These are phyloP conservation scores for Odontarrhena argentea DNA, from an alignment of 345 rosid genomes.

Conservation along the genomic window DNA sequence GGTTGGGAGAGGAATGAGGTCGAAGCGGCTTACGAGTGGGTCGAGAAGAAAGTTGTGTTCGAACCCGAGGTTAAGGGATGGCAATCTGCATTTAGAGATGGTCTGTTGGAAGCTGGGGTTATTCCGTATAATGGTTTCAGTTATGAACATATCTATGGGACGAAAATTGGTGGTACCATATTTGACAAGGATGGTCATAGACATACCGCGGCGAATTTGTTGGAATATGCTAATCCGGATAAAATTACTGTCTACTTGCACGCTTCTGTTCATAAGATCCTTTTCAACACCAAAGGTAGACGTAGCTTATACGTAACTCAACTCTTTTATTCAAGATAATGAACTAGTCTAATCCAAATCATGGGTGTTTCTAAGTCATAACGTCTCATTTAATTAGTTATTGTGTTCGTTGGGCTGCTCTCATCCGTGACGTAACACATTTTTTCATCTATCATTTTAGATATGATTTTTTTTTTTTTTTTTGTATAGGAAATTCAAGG, in stretches of 20 bases:
- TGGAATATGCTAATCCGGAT: constrained; percentile 61
- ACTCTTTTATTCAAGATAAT: too few species aligned
- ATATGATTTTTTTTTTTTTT: background rate
- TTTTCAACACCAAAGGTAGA: constrained; percentile 45
- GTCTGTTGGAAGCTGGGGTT: constrained; percentile 63
- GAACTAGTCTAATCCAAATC: too few species aligned
- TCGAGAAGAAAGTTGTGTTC: constrained; percentile 60
- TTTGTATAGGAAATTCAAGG: constrained; percentile 30
- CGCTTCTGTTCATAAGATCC: constrained; percentile 59
- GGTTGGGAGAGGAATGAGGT: constrained; percentile 51
- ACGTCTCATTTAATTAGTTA: too few species aligned
- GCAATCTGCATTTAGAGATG: constrained; percentile 68
- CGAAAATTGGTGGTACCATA: constrained; percentile 64
- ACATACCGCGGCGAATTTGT: constrained; percentile 70
- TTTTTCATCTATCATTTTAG: background rate
- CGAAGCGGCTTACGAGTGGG: constrained; percentile 63
- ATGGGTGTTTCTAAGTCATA: background rate
- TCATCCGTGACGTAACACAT: background rate
- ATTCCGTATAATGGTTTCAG: constrained; percentile 64
- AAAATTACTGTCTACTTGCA: constrained; percentile 54
- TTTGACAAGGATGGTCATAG: constrained; percentile 61
- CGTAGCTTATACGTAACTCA: background rate
- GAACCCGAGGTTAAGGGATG: constrained; percentile 52
- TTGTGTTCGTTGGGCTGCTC: background rate
- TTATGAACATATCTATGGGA: constrained; percentile 57